These are phyloP conservation scores for Arabidopsis hybrid DNA, from an alignment of 441 rosid genomes.

Conservation along the genomic window DNA sequence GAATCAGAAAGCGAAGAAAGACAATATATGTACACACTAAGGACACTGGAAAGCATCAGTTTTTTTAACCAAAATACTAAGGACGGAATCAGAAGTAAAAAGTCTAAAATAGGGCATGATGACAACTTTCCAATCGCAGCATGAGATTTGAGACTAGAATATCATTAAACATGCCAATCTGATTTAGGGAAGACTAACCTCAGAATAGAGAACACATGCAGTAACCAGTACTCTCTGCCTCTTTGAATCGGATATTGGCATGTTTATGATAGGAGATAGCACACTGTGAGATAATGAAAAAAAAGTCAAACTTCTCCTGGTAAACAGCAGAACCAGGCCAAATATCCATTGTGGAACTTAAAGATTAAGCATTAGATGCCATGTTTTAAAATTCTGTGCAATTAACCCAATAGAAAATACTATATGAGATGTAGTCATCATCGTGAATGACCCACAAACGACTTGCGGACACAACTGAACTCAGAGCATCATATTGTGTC, in stretches of 20 bases:
- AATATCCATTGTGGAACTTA: neutral
- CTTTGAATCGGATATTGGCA: constrained; percentile 98
- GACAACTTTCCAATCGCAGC: constrained; percentile 32
- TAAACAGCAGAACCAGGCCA: constrained; percentile 37
- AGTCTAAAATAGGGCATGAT: constrained; percentile 22
- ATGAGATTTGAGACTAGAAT: constrained; percentile 40
- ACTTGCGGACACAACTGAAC: constrained; percentile 25
- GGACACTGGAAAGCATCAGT: constrained; percentile 15
- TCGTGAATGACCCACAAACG: constrained; percentile 25
- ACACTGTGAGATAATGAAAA: constrained; percentile 65
- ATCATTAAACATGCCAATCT: constrained; percentile 29
- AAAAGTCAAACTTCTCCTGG: constrained; percentile 35
- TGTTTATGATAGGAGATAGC: constrained; percentile 96
- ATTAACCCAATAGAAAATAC: constrained; percentile 14
- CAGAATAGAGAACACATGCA: constrained; percentile 95
- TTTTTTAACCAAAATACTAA: constrained; percentile 22
- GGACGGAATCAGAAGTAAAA: constrained; percentile 27
- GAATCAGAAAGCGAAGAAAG: constrained; percentile 43
- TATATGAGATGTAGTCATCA: constrained; percentile 11
- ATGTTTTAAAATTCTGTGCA: neutral
- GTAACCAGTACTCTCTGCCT: constrained; percentile 99
- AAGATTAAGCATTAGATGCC: constrained; percentile 3
- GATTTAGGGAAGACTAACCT: constrained; percentile 71
- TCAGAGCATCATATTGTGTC: constrained; percentile 25
- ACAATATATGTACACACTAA: constrained; percentile 1